A percentile compares a stretch with the other conserved stretches of the same genome.
Conservation (phyloP, 1,284 basidiomycete species). For the Kalmanozyma brasiliensis region DNA sequence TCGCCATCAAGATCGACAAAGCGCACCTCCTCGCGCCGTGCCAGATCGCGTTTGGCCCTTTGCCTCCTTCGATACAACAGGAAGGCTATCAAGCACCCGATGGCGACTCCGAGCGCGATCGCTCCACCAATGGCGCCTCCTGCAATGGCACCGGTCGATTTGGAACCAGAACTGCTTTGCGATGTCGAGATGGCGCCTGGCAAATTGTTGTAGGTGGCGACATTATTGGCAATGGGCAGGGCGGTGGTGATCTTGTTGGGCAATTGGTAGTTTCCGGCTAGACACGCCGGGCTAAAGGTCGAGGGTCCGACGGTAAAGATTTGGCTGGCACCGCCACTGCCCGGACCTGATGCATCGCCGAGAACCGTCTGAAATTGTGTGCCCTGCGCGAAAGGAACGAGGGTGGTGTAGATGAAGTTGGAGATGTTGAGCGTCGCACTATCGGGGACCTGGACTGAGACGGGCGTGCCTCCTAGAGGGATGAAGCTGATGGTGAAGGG, state of each 20-base stretch:
- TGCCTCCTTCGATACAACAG: constrained; percentile 50
- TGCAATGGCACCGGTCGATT: constrained; percentile 46
- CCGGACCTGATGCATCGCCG: constrained; percentile 47
- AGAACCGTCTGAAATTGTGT: constrained; percentile 51
- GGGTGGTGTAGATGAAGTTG: constrained; percentile 35
- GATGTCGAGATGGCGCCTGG: constrained; percentile 41
- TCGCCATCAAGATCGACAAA: constrained; percentile 59
- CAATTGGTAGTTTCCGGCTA: constrained; percentile 16
- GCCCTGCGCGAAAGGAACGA: constrained; percentile 43
- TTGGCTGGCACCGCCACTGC: constrained; percentile 44
- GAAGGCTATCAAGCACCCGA: constrained; percentile 42
- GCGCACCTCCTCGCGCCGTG: constrained; percentile 48
- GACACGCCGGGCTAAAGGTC: constrained; percentile 16
- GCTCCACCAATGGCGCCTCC: constrained; percentile 58
- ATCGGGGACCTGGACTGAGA: constrained; percentile 45
- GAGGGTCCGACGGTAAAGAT: constrained; percentile 41
- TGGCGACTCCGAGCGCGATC: constrained; percentile 44
- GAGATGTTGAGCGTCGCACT: constrained; percentile 33
- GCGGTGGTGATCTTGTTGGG: constrained; percentile 15
- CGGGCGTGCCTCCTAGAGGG: constrained; percentile 37
- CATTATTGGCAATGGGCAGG: constrained; percentile 27
- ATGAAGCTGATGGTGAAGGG: constrained; percentile 54
- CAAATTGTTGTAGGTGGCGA: constrained; percentile 42
- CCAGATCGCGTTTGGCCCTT: constrained; percentile 37
- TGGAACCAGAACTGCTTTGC: neutral